Evolutionary conservation across 2,329 filamentous ascomycete species (phyloP).

Genomic region (Hypoxylon sp.): DNA sequence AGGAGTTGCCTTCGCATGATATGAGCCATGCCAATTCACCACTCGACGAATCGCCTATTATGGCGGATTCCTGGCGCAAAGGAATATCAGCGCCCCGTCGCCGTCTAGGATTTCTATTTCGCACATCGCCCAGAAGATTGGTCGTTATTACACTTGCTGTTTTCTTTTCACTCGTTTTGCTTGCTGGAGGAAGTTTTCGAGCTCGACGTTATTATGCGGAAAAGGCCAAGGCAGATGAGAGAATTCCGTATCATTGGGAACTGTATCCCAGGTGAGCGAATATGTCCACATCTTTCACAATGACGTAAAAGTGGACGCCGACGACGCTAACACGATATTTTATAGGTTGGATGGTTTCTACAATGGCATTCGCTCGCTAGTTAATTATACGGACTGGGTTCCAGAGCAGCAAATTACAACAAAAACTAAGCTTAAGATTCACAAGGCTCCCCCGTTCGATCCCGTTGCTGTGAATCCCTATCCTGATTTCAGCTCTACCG

Average conservation of each 20-base stretch:
- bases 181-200: constrained; percentile 42
- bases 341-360: constrained; percentile 48
- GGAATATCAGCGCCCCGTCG: constrained; percentile 34
- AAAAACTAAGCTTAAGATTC: constrained; percentile 42
- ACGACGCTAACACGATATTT: constrained; percentile 26
- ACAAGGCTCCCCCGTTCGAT: constrained; percentile 46
- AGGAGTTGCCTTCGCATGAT: constrained; percentile 47
- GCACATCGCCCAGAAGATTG: constrained; percentile 46
- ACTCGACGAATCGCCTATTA: constrained; percentile 35
- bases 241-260: constrained; percentile 49
- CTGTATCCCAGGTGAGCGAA: constrained; percentile 46
- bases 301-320: constrained; percentile 3
- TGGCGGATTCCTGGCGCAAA: constrained; percentile 43
- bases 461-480: constrained; percentile 49
- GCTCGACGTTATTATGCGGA: constrained; percentile 39
- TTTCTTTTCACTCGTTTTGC: constrained; percentile 42
- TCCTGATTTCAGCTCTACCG: constrained; percentile 46
- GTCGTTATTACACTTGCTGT: constrained; percentile 39
- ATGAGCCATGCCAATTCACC: constrained; percentile 42
- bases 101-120: constrained; percentile 41
- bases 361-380: constrained; percentile 49
- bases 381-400: constrained; percentile 49
- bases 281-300: constrained; percentile 8
- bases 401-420: constrained; percentile 46
- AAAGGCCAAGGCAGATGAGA: constrained; percentile 28